These are phyloP conservation scores for Septoria linicola DNA, from an alignment of 2,329 filamentous ascomycete genomes.

Conservation along the genomic window DNA sequence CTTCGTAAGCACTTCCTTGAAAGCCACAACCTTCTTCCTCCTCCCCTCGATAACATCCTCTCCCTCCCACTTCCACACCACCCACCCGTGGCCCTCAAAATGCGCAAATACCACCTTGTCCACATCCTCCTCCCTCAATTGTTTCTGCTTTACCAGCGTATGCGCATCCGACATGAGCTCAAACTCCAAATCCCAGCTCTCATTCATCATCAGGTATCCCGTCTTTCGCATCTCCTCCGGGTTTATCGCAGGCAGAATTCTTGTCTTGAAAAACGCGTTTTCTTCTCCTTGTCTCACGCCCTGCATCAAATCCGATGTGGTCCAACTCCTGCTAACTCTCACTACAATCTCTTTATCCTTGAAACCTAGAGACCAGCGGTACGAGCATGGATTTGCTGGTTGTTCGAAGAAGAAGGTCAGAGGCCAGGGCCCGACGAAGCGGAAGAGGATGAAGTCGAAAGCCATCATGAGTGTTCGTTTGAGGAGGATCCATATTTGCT, in stretches of 20 bases:
- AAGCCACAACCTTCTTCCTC: conserved; percentile 72
- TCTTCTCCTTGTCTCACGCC: conserved; percentile 55
- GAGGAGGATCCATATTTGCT: conserved; percentile 58
- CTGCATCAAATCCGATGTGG: conserved; percentile 55
- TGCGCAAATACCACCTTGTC: conserved; percentile 68
- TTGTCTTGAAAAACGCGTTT: conserved; percentile 57
- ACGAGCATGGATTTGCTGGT: conserved; percentile 64
- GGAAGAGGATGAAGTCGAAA: conserved; percentile 64
- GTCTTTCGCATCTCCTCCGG: conserved; percentile 72
- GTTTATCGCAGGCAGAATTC: conserved; percentile 67
- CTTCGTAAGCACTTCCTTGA: conserved; percentile 70
- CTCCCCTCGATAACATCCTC: conserved; percentile 60
- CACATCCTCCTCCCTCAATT: conserved; percentile 64
- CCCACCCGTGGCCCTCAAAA: conserved; percentile 65
- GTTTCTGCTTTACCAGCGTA: conserved; percentile 62
- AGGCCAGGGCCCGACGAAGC: conserved; percentile 49
- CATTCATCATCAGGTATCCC: conserved; percentile 81
- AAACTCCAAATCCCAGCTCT: conserved; percentile 86
- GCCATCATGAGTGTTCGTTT: conserved; percentile 65
- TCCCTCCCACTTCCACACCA: conserved; percentile 47
- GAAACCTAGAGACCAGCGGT: conserved; percentile 76
- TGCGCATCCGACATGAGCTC: conserved; percentile 73
- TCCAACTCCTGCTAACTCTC: conserved; percentile 73
- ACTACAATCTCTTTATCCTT: conserved; percentile 78
- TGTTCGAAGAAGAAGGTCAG: conserved; percentile 58